Conservation (phyloP, 2,329 filamentous ascomycete species). For the Cucurbitaria berberidis region DNA sequence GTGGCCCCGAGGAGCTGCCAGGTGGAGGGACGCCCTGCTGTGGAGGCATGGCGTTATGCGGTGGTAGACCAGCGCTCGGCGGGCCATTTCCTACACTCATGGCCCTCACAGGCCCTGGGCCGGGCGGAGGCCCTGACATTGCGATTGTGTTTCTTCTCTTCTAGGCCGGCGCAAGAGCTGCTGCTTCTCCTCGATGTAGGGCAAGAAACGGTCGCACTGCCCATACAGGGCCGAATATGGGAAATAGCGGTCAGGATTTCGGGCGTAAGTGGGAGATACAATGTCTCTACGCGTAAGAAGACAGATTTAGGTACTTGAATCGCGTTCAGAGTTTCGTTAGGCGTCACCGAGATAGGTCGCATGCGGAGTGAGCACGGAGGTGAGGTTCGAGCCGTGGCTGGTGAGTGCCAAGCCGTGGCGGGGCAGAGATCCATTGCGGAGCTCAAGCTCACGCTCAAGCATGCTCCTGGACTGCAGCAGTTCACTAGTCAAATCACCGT, state of each 20-base stretch:
- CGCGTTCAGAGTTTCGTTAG: background rate
- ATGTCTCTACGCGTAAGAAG: slow-evolving; percentile 3
- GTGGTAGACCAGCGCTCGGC: slow-evolving; percentile 47
- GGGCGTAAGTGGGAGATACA: background rate
- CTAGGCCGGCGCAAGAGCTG: slow-evolving; percentile 10
- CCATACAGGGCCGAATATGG: slow-evolving; percentile 12
- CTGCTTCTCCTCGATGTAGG: slow-evolving; percentile 30
- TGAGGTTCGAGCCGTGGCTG: slow-evolving; percentile 28
- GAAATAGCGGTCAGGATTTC: background rate
- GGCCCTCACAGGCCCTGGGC: slow-evolving; percentile 43
- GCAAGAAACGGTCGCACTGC: slow-evolving; percentile 24
- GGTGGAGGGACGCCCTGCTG: slow-evolving; percentile 57
- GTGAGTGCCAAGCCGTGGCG: slow-evolving; percentile 22
- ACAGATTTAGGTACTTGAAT: background rate
- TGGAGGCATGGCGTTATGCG: slow-evolving; percentile 54
- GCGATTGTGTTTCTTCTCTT: slow-evolving; percentile 28
- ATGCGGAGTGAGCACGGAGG: slow-evolving; percentile 33
- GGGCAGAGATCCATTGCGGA: slow-evolving; percentile 2
- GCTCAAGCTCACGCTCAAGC: slow-evolving; percentile 1
- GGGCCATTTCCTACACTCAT: slow-evolving; percentile 53
- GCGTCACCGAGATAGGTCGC: slow-evolving; percentile 4
- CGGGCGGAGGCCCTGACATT: slow-evolving; percentile 48
- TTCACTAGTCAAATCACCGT: background rate
- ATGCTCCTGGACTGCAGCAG: slow-evolving; percentile 3
- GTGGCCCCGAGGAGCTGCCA: slow-evolving; percentile 55